These are phyloP conservation scores for Rosa lucieae DNA, from an alignment of 306 rosid species.

Conservation along the genomic window DNA sequence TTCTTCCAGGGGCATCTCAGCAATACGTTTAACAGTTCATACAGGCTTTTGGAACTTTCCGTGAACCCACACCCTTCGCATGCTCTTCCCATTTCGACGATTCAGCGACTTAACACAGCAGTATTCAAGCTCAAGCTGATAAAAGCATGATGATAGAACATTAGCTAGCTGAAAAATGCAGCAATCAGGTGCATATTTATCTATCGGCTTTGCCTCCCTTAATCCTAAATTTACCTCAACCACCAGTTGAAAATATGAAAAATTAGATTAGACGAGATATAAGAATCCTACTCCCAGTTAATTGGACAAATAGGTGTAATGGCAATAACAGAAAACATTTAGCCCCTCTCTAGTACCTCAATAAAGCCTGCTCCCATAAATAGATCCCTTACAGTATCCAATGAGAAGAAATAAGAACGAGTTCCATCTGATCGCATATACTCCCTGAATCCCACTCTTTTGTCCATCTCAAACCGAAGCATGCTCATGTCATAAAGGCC, in stretches of 20 bases:
- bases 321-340: not conserved
- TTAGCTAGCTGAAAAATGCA: not conserved
- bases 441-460: conserved; percentile 73
- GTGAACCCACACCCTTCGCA: conserved; percentile 95
- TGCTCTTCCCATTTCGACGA: conserved; percentile 73
- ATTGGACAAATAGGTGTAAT: not conserved
- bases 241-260: not conserved
- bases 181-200: not conserved
- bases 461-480: conserved; percentile 74
- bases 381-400: conserved; percentile 59
- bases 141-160: conserved; percentile 23
- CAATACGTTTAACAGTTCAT: not conserved
- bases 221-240: not conserved
- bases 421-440: conserved; percentile 84
- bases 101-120: conserved; percentile 84
- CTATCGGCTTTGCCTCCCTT: not conserved
- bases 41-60: conserved; percentile 87
- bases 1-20: not conserved
- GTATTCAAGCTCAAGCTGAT: conserved; percentile 85
- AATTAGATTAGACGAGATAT: not conserved
- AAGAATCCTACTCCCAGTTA: not conserved
- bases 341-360: conserved; percentile 48
- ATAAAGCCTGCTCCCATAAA: conserved; percentile 76
- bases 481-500: conserved; percentile 98
- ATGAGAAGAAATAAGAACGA: conserved; percentile 84